Percentiles rank a stretch among this genome's conserved stretches.
Conservation (phyloP, 768 basidiomycete species). For the Pholiota conissans region DNA sequence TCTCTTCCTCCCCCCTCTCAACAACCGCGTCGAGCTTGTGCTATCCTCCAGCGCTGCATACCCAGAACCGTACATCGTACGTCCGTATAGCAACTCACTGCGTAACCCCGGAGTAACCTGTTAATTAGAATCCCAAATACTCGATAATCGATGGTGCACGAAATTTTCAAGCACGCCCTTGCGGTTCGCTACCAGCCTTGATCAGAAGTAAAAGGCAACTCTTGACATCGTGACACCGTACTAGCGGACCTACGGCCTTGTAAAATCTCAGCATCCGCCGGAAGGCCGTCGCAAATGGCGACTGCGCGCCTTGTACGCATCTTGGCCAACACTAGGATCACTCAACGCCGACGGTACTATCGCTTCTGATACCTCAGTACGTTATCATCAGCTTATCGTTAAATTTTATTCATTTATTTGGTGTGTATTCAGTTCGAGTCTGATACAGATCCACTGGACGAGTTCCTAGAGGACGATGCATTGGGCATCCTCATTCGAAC, state of each 20-base stretch:
- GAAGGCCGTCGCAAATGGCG: slow-evolving; percentile 61
- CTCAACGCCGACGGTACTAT: neutral
- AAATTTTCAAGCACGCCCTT: slow-evolving; percentile 18
- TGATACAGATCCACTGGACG: slow-evolving; percentile 60
- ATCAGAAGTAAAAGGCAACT: slow-evolving; percentile 3
- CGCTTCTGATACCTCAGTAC: slow-evolving; percentile 15
- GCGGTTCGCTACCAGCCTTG: slow-evolving; percentile 17
- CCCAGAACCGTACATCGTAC: neutral
- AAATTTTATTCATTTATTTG: neutral
- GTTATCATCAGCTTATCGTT: neutral
- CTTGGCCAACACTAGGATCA: slow-evolving; percentile 38
- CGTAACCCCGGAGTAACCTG: neutral
- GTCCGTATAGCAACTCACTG: neutral
- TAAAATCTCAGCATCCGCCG: slow-evolving; percentile 44
- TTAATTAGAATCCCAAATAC: neutral
- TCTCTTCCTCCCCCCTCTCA: neutral
- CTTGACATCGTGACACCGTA: slow-evolving; percentile 9
- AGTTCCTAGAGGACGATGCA: slow-evolving; percentile 43
- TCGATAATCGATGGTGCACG: slow-evolving; percentile 14
- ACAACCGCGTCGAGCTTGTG: neutral
- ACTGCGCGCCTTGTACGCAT: slow-evolving; percentile 48
- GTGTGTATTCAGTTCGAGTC: slow-evolving; percentile 8
- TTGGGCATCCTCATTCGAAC: slow-evolving; percentile 71
- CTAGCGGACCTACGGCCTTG: slow-evolving; percentile 37
- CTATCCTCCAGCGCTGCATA: neutral